A percentile compares a stretch with the other conserved stretches of the same genome.
These are phyloP conservation scores for Endothia cerciana DNA, from an alignment of 2,329 filamentous ascomycete genomes.

Conservation along the genomic window DNA sequence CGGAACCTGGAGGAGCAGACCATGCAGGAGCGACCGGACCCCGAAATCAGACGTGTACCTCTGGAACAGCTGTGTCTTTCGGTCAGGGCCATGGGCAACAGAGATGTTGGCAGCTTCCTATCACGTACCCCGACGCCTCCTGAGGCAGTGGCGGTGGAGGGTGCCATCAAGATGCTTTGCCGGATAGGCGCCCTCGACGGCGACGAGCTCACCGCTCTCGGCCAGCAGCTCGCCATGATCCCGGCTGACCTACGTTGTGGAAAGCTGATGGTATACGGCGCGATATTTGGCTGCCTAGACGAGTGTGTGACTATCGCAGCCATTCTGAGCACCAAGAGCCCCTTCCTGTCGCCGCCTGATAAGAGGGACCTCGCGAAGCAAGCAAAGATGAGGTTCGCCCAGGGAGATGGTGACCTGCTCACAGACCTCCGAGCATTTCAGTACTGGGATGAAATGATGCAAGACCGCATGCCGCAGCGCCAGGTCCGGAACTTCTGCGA, in stretches of 20 bases:
- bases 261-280: slow-evolving; percentile 94
- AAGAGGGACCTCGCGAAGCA: slow-evolving; percentile 81
- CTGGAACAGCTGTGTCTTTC: slow-evolving; percentile 93
- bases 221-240: slow-evolving; percentile 91
- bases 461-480: slow-evolving; percentile 60
- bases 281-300: slow-evolving; percentile 90
- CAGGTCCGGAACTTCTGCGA: slow-evolving; percentile 79
- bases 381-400: slow-evolving; percentile 73
- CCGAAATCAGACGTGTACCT: slow-evolving; percentile 90
- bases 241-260: slow-evolving; percentile 90
- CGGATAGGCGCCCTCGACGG: slow-evolving; percentile 90
- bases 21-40: slow-evolving; percentile 88
- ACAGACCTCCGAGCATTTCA: slow-evolving; percentile 86
- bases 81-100: slow-evolving; percentile 91
- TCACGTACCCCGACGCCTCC: slow-evolving; percentile 88
- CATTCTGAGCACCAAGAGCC: slow-evolving; percentile 86
- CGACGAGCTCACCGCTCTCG: slow-evolving; percentile 85
- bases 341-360: slow-evolving; percentile 83
- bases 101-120: slow-evolving; percentile 80
- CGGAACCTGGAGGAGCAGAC: slow-evolving; percentile 76
- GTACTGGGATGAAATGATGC: slow-evolving; percentile 73
- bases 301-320: slow-evolving; percentile 87
- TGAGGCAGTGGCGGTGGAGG: slow-evolving; percentile 81
- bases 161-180: slow-evolving; percentile 76
- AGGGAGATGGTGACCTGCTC: slow-evolving; percentile 82